These are phyloP conservation scores for Hydrangea macrophylla DNA, from an alignment of 148 eudicot genomes.

Conservation along the genomic window DNA sequence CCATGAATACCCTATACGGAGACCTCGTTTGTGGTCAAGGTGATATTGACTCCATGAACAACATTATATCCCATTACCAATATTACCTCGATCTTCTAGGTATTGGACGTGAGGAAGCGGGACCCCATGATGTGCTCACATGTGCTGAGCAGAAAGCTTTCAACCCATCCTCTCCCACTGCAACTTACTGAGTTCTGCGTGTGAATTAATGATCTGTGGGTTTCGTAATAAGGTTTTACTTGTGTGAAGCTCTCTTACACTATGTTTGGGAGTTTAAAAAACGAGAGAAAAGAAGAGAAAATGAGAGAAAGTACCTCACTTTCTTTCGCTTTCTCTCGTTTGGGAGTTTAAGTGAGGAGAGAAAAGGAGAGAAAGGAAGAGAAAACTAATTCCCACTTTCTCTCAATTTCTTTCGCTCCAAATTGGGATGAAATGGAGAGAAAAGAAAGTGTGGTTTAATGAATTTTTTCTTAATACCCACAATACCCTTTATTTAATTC, in stretches of 20 bases:
- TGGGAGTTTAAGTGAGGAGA: too few species aligned
- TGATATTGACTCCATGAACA: constrained; percentile 66
- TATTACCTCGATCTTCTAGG: constrained; percentile 89
- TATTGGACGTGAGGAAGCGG: constrained; percentile 74
- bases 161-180: constrained; percentile 43
- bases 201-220: neutral
- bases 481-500: too few species aligned
- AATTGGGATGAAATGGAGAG: too few species aligned
- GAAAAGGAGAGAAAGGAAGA: too few species aligned
- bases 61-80: constrained; percentile 66
- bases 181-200: constrained; percentile 37
- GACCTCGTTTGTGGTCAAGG: constrained; percentile 80
- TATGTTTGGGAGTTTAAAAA: too few species aligned
- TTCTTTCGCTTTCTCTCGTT: too few species aligned
- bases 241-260: constrained; percentile 2
- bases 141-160: constrained; percentile 77
- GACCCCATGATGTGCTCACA: constrained; percentile 60
- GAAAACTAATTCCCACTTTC: too few species aligned
- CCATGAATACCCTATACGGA: constrained; percentile 85
- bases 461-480: too few species aligned
- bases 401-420: too few species aligned
- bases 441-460: too few species aligned
- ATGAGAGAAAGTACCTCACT: too few species aligned
- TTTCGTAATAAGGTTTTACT: constrained; percentile 2
- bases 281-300: too few species aligned